A percentile compares a stretch with the other conserved stretches of the same genome.
Conservation (phyloP, 164 flowering plant species). For the Cinnamomum chago region DNA sequence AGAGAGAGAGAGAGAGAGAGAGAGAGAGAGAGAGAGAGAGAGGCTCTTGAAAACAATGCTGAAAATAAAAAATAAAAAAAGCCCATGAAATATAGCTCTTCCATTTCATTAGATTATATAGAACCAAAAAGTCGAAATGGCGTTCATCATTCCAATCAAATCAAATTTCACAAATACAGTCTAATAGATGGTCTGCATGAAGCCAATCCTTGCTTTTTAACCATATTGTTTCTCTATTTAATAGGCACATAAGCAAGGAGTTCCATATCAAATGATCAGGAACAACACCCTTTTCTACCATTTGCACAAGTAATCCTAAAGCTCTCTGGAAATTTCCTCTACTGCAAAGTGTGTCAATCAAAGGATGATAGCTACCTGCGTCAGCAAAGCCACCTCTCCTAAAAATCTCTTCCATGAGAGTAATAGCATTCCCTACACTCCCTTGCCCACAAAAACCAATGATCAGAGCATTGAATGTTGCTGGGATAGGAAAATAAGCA, state of each 20-base stretch:
- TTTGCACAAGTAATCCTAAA: constrained; percentile 29
- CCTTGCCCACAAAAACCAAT: constrained; percentile 58
- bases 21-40: no score
- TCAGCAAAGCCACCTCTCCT: constrained; percentile 52
- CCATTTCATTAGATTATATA: no score
- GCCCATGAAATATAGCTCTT: no score
- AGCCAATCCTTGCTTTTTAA: background rate
- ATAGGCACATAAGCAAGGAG: constrained; percentile 32
- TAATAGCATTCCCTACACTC: constrained; percentile 39
- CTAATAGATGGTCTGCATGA: background rate
- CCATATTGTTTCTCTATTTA: constrained; percentile 2
- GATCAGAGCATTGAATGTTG: constrained; percentile 56
- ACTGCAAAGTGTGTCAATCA: constrained; percentile 39
- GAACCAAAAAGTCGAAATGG: no score
- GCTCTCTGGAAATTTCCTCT: constrained; percentile 45
- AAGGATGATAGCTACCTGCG: constrained; percentile 39
- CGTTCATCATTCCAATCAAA: background rate
- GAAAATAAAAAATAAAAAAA: no score
- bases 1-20: no score
- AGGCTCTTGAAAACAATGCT: no score
- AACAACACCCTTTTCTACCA: constrained; percentile 48
- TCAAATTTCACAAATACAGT: background rate
- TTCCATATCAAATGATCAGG: constrained; percentile 59
- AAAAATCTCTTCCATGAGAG: constrained; percentile 60
- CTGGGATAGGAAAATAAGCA: constrained; percentile 47